Evolutionary conservation across 2,329 filamentous ascomycete species (phyloP), one percentile per base, ranked within the genome.

Genomic region (Lachnellula arida): DNA sequence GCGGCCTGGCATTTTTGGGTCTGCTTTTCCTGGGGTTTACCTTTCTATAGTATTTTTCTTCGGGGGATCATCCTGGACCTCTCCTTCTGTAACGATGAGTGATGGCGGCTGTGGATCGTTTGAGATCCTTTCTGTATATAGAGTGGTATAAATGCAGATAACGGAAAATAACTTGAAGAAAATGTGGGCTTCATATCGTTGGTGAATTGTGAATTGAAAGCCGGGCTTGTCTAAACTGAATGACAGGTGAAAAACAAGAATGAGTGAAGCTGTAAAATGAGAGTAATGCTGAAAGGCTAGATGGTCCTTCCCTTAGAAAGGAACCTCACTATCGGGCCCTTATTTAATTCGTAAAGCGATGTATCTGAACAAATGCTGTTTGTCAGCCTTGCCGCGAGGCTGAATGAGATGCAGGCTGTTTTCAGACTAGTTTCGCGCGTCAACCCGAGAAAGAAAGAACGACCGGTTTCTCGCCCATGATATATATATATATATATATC

Each of bases 101-200:
- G 43, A 47, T 39, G 32, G 25, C 12, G 49, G 22, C 46, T 25
- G 48, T 39, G 44, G 49, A 48, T 56, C 8, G 42, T 32, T 32
- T 42, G 32, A 9, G 23, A 23, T 49, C 48, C 42, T 44, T 57
- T 54, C 48, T 57, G 55, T 57, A 57, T 54, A 57, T 57, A 57
- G 46, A 54, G 48, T 32, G 44, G 32, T 19, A 35, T 46, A 23
- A 37, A 25, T 54, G 55, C 55, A 57, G 51, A 57, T 57, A 54
- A 57, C 52, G 51, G 35, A 54, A 54, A 39, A 11, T 14, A 46
- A 12, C 14, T 32, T 34, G 28, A 52, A 46, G 15, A 37, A 19
- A 6, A 11, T 32, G 28, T 32, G 28, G 22, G 2, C 7, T 44
- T 44, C 9, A 22, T 3, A 17, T 44, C 2, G 2, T 44, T 2